Evolutionary conservation across 495 filamentous ascomycete species (phyloP).

Genomic region (Delitschia confertaspora): DNA sequence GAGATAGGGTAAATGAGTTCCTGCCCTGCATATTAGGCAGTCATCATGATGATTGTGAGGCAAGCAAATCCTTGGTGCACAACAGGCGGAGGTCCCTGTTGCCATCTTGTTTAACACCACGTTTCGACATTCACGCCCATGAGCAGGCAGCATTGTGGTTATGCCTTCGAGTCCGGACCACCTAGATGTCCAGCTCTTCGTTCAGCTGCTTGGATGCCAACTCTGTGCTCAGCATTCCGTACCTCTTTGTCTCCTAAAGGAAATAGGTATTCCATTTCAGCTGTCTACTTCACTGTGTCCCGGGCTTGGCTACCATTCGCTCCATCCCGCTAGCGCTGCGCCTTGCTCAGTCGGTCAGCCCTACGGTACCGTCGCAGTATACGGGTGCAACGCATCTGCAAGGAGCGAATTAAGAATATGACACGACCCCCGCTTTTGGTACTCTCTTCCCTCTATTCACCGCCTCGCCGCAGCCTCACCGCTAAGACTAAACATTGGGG

Average conservation of each 20-base stretch:
- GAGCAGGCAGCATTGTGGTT: too few relatives aligned
- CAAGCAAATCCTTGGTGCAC: too few relatives aligned
- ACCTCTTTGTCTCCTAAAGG: not conserved
- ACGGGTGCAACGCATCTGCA: slow-evolving; percentile 4
- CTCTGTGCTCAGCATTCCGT: not conserved
- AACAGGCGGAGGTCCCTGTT: too few relatives aligned
- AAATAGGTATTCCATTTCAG: not conserved
- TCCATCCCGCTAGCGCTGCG: not conserved
- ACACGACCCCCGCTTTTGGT: not conserved
- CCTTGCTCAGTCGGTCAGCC: slow-evolving; percentile 15
- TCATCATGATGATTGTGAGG: too few relatives aligned
- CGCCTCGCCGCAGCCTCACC: slow-evolving; percentile 16
- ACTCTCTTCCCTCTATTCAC: slow-evolving; percentile 4
- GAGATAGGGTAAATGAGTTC: too few relatives aligned
- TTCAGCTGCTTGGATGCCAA: not conserved
- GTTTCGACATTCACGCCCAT: too few relatives aligned
- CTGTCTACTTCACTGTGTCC: slow-evolving; percentile 4
- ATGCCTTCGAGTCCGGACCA: too few relatives aligned
- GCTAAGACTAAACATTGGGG: not conserved
- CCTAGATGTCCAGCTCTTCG: not conserved
- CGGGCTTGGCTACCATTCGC: slow-evolving; percentile 1
- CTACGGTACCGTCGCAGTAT: slow-evolving; percentile 18
- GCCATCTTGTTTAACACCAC: too few relatives aligned
- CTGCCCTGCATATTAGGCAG: too few relatives aligned
- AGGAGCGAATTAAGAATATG: slow-evolving; percentile 11